Evolutionary conservation across 495 filamentous ascomycete genomes (phyloP).

Genomic region (Hypoxylon fragiforme): DNA sequence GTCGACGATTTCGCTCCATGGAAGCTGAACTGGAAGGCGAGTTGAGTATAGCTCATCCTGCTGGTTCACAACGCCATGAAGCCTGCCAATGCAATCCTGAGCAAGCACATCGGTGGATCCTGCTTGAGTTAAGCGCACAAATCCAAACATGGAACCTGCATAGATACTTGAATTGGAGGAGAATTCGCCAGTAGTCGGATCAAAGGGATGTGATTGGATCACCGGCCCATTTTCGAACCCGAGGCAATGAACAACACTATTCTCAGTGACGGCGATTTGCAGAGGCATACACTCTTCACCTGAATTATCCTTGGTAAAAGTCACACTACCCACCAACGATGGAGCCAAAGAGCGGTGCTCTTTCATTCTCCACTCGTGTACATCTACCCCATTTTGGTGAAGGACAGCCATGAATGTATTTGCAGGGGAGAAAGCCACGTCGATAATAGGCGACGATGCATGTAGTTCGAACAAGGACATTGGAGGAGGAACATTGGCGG

Average conservation of each 20-base stretch:
- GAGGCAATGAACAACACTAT: conserved; percentile 32
- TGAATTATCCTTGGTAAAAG: conserved; percentile 27
- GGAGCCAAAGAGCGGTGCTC: conserved; percentile 40
- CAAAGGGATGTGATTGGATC: conserved; percentile 33
- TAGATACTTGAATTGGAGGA: conserved; percentile 32
- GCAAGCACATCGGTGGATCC: conserved; percentile 40
- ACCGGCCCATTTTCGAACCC: conserved; percentile 29
- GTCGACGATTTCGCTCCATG: conserved; percentile 54
- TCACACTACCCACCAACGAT: conserved; percentile 29
- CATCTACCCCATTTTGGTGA: conserved; percentile 61
- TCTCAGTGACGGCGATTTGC: conserved; percentile 37
- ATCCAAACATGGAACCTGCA: conserved; percentile 39
- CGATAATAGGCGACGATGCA: conserved; percentile 64
- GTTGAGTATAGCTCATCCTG: conserved; percentile 37
- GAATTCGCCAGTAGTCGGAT: conserved; percentile 34
- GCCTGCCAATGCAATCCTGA: conserved; percentile 44
- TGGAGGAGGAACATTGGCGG: conserved; percentile 86
- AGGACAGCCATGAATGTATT: conserved; percentile 73
- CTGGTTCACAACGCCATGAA: conserved; percentile 40
- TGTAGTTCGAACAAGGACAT: conserved; percentile 81
- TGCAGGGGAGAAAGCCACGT: conserved; percentile 71
- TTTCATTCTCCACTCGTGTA: conserved; percentile 67
- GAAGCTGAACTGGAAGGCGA: conserved; percentile 50
- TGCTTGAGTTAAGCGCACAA: conserved; percentile 37
- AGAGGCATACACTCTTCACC: conserved; percentile 21